Evolutionary conservation across 208 protist genomes (phyloP).

Genomic region (Jaenimonas drosophilae): DNA sequence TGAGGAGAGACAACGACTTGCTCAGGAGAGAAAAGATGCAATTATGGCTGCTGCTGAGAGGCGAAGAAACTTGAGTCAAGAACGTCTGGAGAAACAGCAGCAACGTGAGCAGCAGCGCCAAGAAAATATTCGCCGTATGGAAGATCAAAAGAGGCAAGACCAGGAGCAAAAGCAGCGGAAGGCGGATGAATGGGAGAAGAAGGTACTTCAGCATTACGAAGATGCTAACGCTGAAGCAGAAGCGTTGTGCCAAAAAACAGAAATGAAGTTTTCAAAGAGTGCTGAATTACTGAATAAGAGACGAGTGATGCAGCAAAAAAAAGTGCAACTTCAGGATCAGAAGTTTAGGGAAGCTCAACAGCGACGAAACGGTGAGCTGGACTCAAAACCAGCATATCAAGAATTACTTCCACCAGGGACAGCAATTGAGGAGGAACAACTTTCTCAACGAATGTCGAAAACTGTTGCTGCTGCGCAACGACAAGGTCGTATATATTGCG

Average conservation of each 20-base stretch:
- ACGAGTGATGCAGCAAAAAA: conserved; percentile 10
- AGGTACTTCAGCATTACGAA: conserved; percentile 18
- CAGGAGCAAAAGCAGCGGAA: conserved; percentile 19
- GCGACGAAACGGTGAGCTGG: background rate
- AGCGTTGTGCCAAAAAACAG: conserved; percentile 11
- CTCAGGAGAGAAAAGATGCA: conserved; percentile 64
- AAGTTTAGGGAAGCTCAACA: conserved; percentile 17
- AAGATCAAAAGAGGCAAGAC: conserved; percentile 25
- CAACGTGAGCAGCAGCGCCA: conserved; percentile 49
- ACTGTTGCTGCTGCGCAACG: conserved; percentile 24
- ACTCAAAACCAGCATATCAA: conserved; percentile 11
- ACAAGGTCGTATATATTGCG: conserved; percentile 46
- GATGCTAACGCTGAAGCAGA: conserved; percentile 16
- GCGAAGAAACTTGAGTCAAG: conserved; percentile 54
- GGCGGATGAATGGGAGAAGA: conserved; percentile 24
- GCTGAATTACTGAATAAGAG: conserved; percentile 17
- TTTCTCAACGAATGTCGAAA: conserved; percentile 34
- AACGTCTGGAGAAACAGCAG: conserved; percentile 55
- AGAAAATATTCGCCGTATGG: conserved; percentile 17
- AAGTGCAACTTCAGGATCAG: conserved; percentile 25
- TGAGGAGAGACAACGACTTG: conserved; percentile 46
- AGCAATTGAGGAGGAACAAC: conserved; percentile 47
- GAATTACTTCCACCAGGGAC: conserved; percentile 42
- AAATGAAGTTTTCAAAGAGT: conserved; percentile 25
- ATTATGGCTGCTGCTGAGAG: conserved; percentile 63